These are phyloP conservation scores for Sordariomycetes sp. DNA, from an alignment of 2,329 filamentous ascomycete species.

Conservation along the genomic window DNA sequence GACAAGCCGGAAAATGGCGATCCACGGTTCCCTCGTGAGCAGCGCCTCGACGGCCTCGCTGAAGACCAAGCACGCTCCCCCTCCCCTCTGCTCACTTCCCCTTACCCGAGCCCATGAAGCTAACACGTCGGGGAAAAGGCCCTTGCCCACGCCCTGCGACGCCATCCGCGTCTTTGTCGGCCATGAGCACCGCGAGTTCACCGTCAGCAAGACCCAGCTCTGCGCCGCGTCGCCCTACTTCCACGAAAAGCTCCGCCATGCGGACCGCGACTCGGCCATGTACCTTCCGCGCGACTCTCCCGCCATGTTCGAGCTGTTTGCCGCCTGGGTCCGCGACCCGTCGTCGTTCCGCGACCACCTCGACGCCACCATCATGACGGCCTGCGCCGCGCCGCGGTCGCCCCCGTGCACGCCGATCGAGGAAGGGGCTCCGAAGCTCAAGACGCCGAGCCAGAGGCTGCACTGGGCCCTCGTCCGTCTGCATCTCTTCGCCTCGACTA, in stretches of 20 bases:
- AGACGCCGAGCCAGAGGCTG: conserved; percentile 21
- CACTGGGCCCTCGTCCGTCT: conserved; percentile 44
- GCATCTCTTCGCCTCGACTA: conserved; percentile 42
- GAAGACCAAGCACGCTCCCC: not conserved
- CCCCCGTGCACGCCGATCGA: not conserved
- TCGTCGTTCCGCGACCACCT: conserved; percentile 26
- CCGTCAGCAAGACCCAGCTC: conserved; percentile 29
- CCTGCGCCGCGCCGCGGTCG: conserved; percentile 6
- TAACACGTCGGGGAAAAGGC: conserved; percentile 1
- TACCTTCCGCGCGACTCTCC: conserved; percentile 32
- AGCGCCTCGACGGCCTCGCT: conserved; percentile 2
- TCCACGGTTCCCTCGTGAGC: not conserved
- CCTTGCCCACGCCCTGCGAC: conserved; percentile 9
- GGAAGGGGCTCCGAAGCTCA: not conserved
- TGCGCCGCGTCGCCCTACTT: conserved; percentile 34
- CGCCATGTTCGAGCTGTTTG: conserved; percentile 38
- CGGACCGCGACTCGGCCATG: conserved; percentile 20
- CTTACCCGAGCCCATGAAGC: conserved; percentile 1
- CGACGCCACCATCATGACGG: conserved; percentile 21
- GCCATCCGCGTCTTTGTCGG: conserved; percentile 27
- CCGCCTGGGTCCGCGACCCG: conserved; percentile 35
- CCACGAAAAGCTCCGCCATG: conserved; percentile 28
- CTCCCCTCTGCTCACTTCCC: too few species aligned
- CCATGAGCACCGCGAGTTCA: conserved; percentile 24
- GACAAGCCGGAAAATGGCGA: not conserved